Conservation (phyloP, 2,329 filamentous ascomycete genomes). For the Aspergillus cejpii region DNA sequence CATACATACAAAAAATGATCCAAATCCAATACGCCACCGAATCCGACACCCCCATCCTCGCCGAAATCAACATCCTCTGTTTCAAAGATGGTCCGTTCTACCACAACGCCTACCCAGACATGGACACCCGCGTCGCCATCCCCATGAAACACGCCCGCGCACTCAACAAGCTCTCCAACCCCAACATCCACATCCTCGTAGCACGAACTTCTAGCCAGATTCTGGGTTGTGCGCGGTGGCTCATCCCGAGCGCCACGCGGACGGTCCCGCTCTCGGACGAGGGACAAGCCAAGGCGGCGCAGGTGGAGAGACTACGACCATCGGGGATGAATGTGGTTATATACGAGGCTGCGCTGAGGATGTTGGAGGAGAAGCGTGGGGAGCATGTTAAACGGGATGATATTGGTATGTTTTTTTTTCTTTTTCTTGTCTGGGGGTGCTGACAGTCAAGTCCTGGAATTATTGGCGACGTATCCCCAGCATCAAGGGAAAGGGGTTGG, state of each 20-base stretch:
- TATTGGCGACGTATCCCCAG: conserved; percentile 41
- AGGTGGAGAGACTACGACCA: conserved; percentile 37
- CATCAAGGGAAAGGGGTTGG: conserved; percentile 46
- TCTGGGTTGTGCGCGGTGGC: conserved; percentile 48
- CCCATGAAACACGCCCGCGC: conserved; percentile 36
- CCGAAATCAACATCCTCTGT: conserved; percentile 42
- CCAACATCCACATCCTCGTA: conserved; percentile 37
- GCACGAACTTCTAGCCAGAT: conserved; percentile 35
- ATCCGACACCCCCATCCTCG: conserved; percentile 40
- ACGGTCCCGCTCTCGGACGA: conserved; percentile 37
- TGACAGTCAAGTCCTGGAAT: conserved; percentile 36
- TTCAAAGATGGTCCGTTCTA: conserved; percentile 40
- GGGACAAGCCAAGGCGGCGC: conserved; percentile 28
- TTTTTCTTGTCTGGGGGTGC: neutral
- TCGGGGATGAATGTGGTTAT: conserved; percentile 43
- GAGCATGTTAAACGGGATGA: conserved; percentile 18
- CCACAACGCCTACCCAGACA: conserved; percentile 36
- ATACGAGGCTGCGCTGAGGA: conserved; percentile 15
- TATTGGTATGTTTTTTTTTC: conserved; percentile 17
- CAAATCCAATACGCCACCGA: conserved; percentile 37
- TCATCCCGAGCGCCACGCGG: conserved; percentile 23
- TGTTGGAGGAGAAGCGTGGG: conserved; percentile 15
- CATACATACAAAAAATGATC: neutral
- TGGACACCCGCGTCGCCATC: conserved; percentile 17
- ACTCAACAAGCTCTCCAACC: conserved; percentile 38